Evolutionary conservation across 2,329 filamentous ascomycete genomes (phyloP).

Genomic region (Hymenoscyphus infarciens): DNA sequence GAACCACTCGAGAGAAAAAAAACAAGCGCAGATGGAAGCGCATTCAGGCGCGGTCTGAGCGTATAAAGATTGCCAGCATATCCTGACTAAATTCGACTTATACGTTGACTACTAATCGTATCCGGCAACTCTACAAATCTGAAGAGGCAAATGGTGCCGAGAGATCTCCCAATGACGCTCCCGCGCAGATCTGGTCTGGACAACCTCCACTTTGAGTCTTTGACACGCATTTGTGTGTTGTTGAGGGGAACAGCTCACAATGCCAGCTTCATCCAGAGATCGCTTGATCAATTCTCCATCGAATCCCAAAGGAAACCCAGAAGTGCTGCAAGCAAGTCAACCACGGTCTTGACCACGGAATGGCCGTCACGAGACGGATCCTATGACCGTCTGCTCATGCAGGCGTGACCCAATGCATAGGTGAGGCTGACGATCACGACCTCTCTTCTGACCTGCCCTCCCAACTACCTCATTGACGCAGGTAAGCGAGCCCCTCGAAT

Average conservation of each 20-base stretch:
- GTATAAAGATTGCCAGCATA: neutral
- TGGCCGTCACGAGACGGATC: neutral
- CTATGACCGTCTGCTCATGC: neutral
- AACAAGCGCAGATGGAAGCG: conserved; percentile 1
- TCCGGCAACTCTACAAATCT: neutral
- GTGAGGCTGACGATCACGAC: neutral
- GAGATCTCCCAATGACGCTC: conserved; percentile 3
- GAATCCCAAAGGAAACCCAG: neutral
- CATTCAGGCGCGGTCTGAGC: neutral
- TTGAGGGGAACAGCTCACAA: neutral
- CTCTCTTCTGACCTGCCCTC: neutral
- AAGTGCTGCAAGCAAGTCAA: neutral
- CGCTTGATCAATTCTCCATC: neutral
- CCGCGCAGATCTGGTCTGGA: conserved; percentile 3
- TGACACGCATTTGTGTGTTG: neutral
- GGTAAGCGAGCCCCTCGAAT: neutral
- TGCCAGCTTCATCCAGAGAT: neutral
- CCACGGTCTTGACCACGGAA: too few relatives aligned
- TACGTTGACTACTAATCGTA: neutral
- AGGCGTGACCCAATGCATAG: conserved; percentile 1
- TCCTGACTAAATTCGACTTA: neutral
- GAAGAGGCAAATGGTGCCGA: neutral
- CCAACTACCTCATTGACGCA: too few relatives aligned
- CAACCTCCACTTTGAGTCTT: neutral
- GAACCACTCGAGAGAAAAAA: neutral